Conservation (phyloP, 257 asterid genomes). For the Ilex asprella region DNA sequence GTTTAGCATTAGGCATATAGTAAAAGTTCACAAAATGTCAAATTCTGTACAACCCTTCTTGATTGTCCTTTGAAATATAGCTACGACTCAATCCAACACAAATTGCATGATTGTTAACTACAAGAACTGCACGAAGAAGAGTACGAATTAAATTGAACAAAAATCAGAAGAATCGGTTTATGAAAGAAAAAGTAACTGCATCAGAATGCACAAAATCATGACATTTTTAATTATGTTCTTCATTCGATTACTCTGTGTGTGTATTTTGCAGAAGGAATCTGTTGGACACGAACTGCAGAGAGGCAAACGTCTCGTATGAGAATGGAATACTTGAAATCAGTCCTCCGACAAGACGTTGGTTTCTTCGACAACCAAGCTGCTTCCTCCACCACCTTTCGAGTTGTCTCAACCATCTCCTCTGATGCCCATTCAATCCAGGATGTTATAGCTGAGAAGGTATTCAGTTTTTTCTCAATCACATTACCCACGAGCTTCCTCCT, state of each 20-base stretch:
- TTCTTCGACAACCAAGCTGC: conserved; percentile 54
- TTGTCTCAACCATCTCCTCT: conserved; percentile 57
- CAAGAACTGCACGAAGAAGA: no score
- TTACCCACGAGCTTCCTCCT: background rate
- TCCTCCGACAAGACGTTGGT: conserved; percentile 69
- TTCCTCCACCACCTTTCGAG: conserved; percentile 57
- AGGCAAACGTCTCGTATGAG: conserved; percentile 66
- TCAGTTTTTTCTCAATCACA: background rate
- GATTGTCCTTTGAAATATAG: no score
- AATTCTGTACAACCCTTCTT: no score
- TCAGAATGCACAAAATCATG: background rate
- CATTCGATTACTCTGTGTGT: background rate
- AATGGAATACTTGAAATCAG: conserved; percentile 52
- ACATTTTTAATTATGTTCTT: background rate
- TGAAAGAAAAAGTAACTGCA: no score
- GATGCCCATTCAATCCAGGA: conserved; percentile 66
- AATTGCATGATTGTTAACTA: no score
- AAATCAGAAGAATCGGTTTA: no score
- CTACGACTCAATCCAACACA: no score
- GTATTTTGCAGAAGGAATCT: conserved; percentile 41
- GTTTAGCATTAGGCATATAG: no score
- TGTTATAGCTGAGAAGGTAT: conserved; percentile 73
- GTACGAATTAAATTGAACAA: background rate
- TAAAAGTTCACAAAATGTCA: no score
- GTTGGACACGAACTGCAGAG: conserved; percentile 84